Conservation (phyloP, 2,329 filamentous ascomycete genomes). For the Fusarium anthophilum region DNA sequence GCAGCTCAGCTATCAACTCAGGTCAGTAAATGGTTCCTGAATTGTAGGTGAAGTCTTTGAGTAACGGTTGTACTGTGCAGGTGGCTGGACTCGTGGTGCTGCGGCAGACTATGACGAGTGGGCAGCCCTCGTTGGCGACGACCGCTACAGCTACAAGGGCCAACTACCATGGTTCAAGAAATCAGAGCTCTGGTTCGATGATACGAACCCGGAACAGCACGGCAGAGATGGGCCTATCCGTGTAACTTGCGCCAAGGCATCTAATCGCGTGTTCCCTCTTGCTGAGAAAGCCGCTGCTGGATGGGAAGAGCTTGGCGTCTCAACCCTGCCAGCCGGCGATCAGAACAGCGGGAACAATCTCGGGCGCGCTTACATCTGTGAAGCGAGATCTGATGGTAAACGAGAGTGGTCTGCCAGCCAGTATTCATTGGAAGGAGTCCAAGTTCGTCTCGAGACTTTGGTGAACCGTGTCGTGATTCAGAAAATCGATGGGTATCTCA, state of each 20-base stretch:
- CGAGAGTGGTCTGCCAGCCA: slow-evolving; percentile 35
- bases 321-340: slow-evolving; percentile 38
- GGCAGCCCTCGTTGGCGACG: slow-evolving; percentile 47
- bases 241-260: slow-evolving; percentile 43
- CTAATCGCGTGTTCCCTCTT: slow-evolving; percentile 51
- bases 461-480: slow-evolving; percentile 37
- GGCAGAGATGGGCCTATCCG: slow-evolving; percentile 51
- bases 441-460: slow-evolving; percentile 36
- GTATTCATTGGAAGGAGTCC: slow-evolving; percentile 41
- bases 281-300: slow-evolving; percentile 47
- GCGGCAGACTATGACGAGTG: slow-evolving; percentile 57
- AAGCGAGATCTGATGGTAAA: slow-evolving; percentile 39
- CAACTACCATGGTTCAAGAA: slow-evolving; percentile 58
- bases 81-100: slow-evolving; percentile 55
- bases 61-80: slow-evolving; percentile 9
- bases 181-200: slow-evolving; percentile 46
- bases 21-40: slow-evolving; percentile 12
- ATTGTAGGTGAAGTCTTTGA: background rate
- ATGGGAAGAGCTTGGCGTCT: slow-evolving; percentile 54
- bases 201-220: slow-evolving; percentile 48
- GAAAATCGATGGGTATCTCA: background rate
- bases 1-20: slow-evolving; percentile 53
- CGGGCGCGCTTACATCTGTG: slow-evolving; percentile 45
- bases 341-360: slow-evolving; percentile 45
- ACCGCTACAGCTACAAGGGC: slow-evolving; percentile 56